A percentile compares a stretch with the other conserved stretches of the same genome.
phyloP scores from a whole-genome alignment of 1,139 yeast genomes.

The Tardiomyces blankii region DNA sequence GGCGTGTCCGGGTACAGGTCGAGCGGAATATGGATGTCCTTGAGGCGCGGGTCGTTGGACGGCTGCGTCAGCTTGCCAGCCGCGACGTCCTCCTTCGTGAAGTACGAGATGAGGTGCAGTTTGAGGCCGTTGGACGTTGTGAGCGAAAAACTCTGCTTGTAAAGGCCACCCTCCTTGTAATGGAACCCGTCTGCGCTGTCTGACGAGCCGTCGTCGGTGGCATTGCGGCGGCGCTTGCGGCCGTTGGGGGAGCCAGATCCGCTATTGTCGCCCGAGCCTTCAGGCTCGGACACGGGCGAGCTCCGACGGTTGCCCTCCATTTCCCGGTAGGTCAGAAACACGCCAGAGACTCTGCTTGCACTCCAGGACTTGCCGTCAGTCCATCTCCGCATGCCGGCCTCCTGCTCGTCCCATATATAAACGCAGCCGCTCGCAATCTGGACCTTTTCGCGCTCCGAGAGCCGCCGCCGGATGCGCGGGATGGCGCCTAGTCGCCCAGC shows the following conservation, averaged over 20 bases:
- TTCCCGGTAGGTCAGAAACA: conserved; percentile 53
- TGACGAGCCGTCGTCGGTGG: conserved; percentile 1
- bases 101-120: conserved; percentile 46
- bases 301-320: conserved; percentile 30
- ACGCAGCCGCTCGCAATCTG: conserved; percentile 47
- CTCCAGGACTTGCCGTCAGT: conserved; percentile 66
- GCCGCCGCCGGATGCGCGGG: conserved; percentile 49
- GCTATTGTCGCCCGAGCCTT: not conserved
- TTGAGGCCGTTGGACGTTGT: conserved; percentile 39
- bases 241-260: not conserved
- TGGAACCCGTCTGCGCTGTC: conserved; percentile 19
- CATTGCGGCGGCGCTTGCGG: not conserved
- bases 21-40: conserved; percentile 25
- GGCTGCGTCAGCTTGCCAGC: conserved; percentile 29
- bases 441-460: conserved; percentile 46
- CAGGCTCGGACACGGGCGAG: not conserved
- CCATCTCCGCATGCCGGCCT: conserved; percentile 67
- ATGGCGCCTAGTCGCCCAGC: conserved; percentile 47
- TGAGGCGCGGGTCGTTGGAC: conserved; percentile 29
- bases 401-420: conserved; percentile 61
- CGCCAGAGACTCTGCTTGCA: conserved; percentile 58
- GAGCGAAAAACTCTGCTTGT: conserved; percentile 48
- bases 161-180: conserved; percentile 38
- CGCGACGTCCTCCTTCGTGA: conserved; percentile 25
- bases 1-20: conserved; percentile 29